Conservation (phyloP, 345 rosid genomes). For the Eucalyptus cloeziana region DNA sequence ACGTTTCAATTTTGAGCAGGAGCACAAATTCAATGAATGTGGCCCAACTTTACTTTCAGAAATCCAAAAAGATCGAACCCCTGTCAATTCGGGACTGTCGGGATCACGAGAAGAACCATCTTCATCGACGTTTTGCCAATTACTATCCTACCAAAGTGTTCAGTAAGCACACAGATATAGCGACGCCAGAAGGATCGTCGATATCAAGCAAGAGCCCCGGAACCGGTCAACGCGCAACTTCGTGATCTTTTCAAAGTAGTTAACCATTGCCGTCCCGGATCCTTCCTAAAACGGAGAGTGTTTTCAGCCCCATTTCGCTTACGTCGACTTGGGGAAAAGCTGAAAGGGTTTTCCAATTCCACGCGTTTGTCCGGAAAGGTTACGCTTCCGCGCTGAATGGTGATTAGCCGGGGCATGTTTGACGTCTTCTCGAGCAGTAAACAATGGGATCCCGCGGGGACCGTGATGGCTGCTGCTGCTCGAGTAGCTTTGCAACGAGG, state of each 20-base stretch:
- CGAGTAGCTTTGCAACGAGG: not conserved
- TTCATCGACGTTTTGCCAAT: not conserved
- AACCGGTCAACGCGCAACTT: not conserved
- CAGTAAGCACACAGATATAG: not conserved
- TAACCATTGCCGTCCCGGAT: not conserved
- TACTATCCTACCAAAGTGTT: not conserved
- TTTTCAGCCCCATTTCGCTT: not conserved
- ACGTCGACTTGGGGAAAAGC: not conserved
- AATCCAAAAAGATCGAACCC: not conserved
- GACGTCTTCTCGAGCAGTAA: not conserved
- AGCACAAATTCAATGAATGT: not conserved
- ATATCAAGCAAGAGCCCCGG: not conserved
- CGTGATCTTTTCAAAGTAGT: not conserved
- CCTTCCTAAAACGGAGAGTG: not conserved
- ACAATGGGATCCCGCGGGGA: not conserved
- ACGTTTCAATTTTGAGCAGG: not conserved
- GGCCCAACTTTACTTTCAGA: not conserved
- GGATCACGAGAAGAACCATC: not conserved
- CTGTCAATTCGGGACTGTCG: not conserved
- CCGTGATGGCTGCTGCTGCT: not conserved
- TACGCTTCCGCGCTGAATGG: not conserved
- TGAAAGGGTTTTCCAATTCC: not conserved
- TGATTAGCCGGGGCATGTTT: not conserved
- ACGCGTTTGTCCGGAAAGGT: not conserved
- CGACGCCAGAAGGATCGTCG: not conserved